Evolutionary conservation across 2,329 filamentous ascomycete genomes (phyloP), one percentile per base, ranked within the genome.

Genomic region (Colletotrichum godetiae): DNA sequence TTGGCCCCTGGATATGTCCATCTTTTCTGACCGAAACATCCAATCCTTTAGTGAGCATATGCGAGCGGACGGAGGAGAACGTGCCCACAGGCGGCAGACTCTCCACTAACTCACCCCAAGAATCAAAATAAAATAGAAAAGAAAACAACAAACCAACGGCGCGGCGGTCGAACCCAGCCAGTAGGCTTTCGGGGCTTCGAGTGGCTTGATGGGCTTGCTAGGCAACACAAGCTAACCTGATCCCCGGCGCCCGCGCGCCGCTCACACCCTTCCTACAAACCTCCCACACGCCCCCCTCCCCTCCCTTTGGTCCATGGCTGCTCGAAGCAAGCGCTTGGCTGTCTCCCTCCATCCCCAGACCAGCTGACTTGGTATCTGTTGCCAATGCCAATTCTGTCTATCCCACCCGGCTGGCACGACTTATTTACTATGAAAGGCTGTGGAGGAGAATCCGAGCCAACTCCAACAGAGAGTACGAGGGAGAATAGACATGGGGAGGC

Each of bases 61-160:
- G 42, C 27, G 27, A 57, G 53, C 35, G 42, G 52, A 10, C 37
- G 24, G 27, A 52, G 24, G 19, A 53, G 55, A 49, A 63, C 33
- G 57, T 64, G 61, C 61, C 60, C 58, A 49, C 6, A n/a, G 42
- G 42, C 8, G 42, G 19, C 42, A 49, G 42, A 49, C 42, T 22
- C 42, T 22, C 42, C 42, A 10, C 42, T 49, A 11, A 22, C 7
- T 49, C 15, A 19, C 10, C 42, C 11, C 27, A 52, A 33, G 42
- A 10, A 49, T 27, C 35, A 52, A 58, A 52, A 59, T 11, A 6
- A 62, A 49, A 58, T 19, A 56, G 46, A 72, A 53, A 55, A 52
- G 67, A 24, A 53, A 53, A 55, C 61, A 64, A 64, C 70, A 52
- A 70, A 65, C 67, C 70, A 73, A 70, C 70, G 67, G 60, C 70